These are phyloP conservation scores for Calamus simplicifolius DNA, from an alignment of 176 grass and related monocot genomes.

Conservation along the genomic window DNA sequence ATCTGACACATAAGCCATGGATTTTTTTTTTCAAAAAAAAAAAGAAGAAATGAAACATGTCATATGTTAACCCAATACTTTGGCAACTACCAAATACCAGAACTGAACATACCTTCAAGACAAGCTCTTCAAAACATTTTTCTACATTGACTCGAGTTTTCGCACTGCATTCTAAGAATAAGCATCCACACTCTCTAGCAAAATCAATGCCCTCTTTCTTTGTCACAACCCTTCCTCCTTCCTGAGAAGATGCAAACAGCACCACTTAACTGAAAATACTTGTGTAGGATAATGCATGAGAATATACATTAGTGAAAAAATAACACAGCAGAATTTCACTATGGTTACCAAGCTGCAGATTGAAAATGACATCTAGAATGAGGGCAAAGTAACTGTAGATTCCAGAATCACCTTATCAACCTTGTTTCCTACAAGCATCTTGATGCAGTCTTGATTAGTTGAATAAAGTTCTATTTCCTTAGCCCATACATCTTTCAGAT, in stretches of 20 bases:
- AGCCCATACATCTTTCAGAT: constrained; percentile 90
- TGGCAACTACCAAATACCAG: too few species aligned
- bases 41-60: too few species aligned
- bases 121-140: constrained; percentile 92
- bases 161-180: constrained; percentile 95
- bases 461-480: constrained; percentile 99
- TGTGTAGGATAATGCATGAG: too few species aligned
- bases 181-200: constrained; percentile 77
- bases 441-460: constrained; percentile 96
- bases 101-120: constrained; percentile 50
- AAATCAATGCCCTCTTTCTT: constrained; percentile 96
- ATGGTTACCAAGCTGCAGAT: too few species aligned
- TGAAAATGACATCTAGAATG: too few species aligned
- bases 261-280: too few species aligned
- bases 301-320: too few species aligned
- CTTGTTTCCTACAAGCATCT: constrained; percentile 99
- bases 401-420: constrained; percentile 68
- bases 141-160: constrained; percentile 89
- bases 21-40: too few species aligned
- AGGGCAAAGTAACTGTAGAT: neutral
- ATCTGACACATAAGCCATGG: too few species aligned
- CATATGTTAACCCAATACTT: too few species aligned
- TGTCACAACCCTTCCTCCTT: constrained; percentile 83
- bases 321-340: too few species aligned
- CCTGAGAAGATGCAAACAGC: constrained; percentile 30